Base-by-base conservation (phyloP, 495 filamentous ascomycete genomes). In the Penicillium flavigenum region DNA sequence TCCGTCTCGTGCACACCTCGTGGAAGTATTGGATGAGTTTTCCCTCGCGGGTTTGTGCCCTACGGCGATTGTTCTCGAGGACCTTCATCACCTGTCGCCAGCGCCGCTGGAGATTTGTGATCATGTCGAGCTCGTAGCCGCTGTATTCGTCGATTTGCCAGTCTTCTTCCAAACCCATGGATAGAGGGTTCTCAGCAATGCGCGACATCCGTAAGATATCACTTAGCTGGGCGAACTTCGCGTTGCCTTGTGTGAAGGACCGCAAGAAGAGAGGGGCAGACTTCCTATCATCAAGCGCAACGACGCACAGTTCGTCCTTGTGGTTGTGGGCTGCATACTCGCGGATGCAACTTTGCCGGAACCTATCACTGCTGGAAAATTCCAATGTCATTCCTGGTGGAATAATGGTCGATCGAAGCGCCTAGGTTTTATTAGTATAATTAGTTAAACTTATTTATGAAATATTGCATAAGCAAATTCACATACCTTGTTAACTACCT, bases 251-350 rank as follows among this genome's bases (percentile, higher is more conserved):
- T 19, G 38, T 29, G 20, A 59, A 54, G 11, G 20, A 22, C 9
- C 44, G 22, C 31, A 51, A 4, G 31, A 49, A 47, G 3, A 49
- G 17, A 16, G 58, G 51, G 5, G 51, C 17, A 10, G 31, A 46
- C 12, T 4, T 7, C 3, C 47, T 57, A 38, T 63, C 47, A 11
- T 60, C 48, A 8, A 63, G 48, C 12, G 47, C 17, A 39, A 63
- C 29, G 14, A 63, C 61, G 10, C 27, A 50, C 34, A 63, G n/a
- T 24, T 45, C 47, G 11, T 63, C 52, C 20, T 60, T 63, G 10
- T 50, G 31, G 26, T 62, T 54, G 55, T 62, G 58, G 3, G 17
- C 17, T 12, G 6, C 27, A 42, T 54, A 62, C n/a, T 34, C 22
- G 12, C 48, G 45, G 12, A 46, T 32, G 36, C 47, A 48, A 20